Base-by-base conservation (phyloP, 73 alveolate species). In the Stentor coeruleus region DNA sequence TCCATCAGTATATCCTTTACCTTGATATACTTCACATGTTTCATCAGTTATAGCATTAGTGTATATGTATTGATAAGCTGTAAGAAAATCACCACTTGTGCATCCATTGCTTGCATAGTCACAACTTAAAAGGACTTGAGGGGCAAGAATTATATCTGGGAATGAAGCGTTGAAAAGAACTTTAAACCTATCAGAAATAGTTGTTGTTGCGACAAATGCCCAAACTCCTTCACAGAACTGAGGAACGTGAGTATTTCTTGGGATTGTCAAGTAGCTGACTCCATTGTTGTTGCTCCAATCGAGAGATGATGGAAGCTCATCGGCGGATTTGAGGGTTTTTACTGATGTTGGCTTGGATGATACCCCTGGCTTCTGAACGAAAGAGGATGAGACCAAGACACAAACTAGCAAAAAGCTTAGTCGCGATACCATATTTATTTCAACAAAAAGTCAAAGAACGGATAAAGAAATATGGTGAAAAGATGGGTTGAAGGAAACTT, bases 131-230 rank as follows among this genome's bases (percentile, higher is more conserved):
- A 89, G 74, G 11, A 58, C 86, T 59, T 91, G 91, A 33, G 93
- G 90, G n/a, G 90, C 74, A 35, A 89, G 85, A 35, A 79, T 82
- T 39, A 85, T 84, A 36, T 88, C 91, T 20, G 97, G 91, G 49
- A 55, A 82, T 11, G 87, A 80, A 74, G 82, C 83, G 39, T 75
- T 88, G 77, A 81, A 76, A 74, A 89, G 58, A 66, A 92, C 91
- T 81, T 90, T 92, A 87, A 92, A 87, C 85, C 97, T 82, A 59
- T 92, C 97, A 59, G 95, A 92, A 57, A 92, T 87, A n/a, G 95
- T 81, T 4, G 95, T 81, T 39, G 95, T 87, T 3, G 97, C 73
- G 11, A 91, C 97, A 73, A 84, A 89, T 59, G 95, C 93, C 97
- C 97, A 91, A 79, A 98, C 94, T 33, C 97, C 90, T 41, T 95